Conservation (phyloP, 73 alveolate genomes). For the Urostyla sp. region DNA sequence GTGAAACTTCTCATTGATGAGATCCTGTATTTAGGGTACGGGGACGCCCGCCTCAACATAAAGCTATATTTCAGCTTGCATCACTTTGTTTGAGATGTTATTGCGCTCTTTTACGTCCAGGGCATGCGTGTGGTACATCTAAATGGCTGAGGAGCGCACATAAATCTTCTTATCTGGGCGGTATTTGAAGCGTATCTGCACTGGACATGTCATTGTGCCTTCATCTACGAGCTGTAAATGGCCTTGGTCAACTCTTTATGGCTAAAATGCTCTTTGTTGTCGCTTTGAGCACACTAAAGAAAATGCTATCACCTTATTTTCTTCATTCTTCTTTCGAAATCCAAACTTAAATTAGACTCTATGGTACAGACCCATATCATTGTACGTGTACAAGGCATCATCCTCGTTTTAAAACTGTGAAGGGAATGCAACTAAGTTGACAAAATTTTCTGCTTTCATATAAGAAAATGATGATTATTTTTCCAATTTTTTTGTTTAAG, state of each 20-base stretch:
- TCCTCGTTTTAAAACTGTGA: slow-evolving; percentile 51
- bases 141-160: slow-evolving; percentile 44
- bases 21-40: slow-evolving; percentile 13
- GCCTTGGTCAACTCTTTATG: slow-evolving; percentile 45
- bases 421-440: slow-evolving; percentile 58
- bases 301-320: slow-evolving; percentile 36
- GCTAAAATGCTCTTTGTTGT: slow-evolving; percentile 7
- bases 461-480: no score
- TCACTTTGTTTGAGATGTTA: slow-evolving; percentile 38
- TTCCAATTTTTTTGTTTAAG: no score
- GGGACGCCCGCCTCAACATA: slow-evolving; percentile 45
- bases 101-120: slow-evolving; percentile 57
- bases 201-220: slow-evolving; percentile 59
- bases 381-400: slow-evolving; percentile 49
- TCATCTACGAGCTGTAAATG: slow-evolving; percentile 47
- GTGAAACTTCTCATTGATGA: slow-evolving; percentile 35
- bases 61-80: slow-evolving; percentile 41
- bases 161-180: slow-evolving; percentile 18
- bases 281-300: slow-evolving; percentile 52
- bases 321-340: slow-evolving; percentile 33
- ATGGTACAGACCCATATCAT: slow-evolving; percentile 55
- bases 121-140: slow-evolving; percentile 59
- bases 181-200: slow-evolving; percentile 50
- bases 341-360: slow-evolving; percentile 53
- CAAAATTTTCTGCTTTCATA: slow-evolving; percentile 43